Base-by-base conservation (phyloP, 352 stramenopile genomes). In the Pythium dissimile region DNA sequence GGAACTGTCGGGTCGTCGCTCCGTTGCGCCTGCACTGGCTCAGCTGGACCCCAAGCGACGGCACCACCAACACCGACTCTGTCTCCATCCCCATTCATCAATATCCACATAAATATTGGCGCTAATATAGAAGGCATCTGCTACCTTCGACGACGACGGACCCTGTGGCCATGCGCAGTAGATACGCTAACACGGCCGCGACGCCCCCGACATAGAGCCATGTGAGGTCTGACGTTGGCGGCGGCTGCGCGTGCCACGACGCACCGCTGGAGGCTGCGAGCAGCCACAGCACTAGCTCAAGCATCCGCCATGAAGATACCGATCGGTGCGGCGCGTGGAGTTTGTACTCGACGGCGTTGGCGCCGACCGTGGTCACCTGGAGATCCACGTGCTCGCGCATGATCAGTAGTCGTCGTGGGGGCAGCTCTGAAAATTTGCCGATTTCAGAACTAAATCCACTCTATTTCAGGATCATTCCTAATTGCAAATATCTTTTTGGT, bases 61-160 rank as follows among this genome's bases (percentile, higher is more conserved):
- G 85, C 41, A 91, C 73, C 26, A 93, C 80, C 18, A 95, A 59
- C 67, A 91, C 70, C 23, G 79, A 77, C 57, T 94, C 85, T 94
- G 47, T 10, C 35, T 8, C 6, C 31, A 49, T 24, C 21, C 13
- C 24, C 34, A 28, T 15, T 42, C 30, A 50, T 9, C 23, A 26
- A 41, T 8, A 43, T 8, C n/a, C n/a, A n/a, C n/a, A n/a, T n/a
- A n/a, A n/a, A n/a, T n/a, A n/a, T n/a, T n/a, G n/a, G n/a, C n/a
- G n/a, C n/a, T n/a, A n/a, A n/a, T n/a, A n/a, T n/a, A n/a, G n/a
- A n/a, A n/a, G n/a, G n/a, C n/a, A n/a, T n/a, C n/a, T n/a, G n/a
- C n/a, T n/a, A 66, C 60, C 59, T 66, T 69, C 59, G 3, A 72
- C 38, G 27, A 72, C 35, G 2, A 60, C 64, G 37, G 48, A 59